phyloP scores from a whole-genome alignment of 2,329 filamentous ascomycete genomes.

The Zymoseptoria crescenta region DNA sequence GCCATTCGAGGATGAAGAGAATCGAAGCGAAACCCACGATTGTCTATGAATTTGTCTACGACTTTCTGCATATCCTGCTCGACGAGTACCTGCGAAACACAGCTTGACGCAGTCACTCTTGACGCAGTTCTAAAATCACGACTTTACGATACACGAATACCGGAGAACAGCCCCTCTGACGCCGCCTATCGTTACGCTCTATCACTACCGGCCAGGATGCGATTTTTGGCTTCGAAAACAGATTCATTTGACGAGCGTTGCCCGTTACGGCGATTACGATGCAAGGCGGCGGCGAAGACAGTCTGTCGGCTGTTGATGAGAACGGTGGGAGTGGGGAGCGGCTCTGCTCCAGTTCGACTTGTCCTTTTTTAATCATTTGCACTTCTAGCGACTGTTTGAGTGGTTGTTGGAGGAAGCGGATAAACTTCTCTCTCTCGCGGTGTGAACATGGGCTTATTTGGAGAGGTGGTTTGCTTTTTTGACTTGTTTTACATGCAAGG shows the following conservation, averaged over 20 bases:
- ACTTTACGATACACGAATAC: slow-evolving; percentile 6
- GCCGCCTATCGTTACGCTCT: neutral
- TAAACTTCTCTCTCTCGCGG: neutral
- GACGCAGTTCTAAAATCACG: slow-evolving; percentile 7
- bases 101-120: neutral
- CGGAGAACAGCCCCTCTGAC: neutral
- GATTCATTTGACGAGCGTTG: neutral
- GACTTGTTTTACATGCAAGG: neutral
- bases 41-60: neutral
- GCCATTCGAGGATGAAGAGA: slow-evolving; percentile 29
- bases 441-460: neutral
- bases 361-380: slow-evolving; percentile 15
- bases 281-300: neutral
- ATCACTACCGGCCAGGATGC: neutral
- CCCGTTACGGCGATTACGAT: neutral
- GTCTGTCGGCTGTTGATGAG: neutral
- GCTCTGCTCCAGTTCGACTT: neutral
- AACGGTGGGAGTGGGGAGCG: neutral
- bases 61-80: neutral
- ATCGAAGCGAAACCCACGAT: neutral
- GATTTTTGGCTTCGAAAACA: neutral
- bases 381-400: slow-evolving; percentile 14
- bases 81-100: neutral
- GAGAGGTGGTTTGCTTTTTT: neutral
- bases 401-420: neutral